These are phyloP conservation scores for Rhodotorula taiwanensis DNA, from an alignment of 768 basidiomycete species.

Conservation along the genomic window DNA sequence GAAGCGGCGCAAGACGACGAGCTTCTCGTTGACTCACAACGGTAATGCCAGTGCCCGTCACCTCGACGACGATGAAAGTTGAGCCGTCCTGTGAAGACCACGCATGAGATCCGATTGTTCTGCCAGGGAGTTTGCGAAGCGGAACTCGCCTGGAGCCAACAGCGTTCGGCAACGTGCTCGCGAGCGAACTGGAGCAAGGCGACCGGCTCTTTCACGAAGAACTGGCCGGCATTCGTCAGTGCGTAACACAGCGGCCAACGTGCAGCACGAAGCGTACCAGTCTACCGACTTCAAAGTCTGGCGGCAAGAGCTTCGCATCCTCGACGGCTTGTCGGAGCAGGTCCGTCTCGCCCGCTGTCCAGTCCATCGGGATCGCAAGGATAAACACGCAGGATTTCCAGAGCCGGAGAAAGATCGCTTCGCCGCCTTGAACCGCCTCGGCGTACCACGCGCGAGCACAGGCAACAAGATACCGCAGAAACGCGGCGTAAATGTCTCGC, in stretches of 20 bases:
- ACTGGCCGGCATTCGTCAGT: neutral
- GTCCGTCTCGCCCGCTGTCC: neutral
- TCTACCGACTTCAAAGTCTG: neutral
- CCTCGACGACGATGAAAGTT: constrained; percentile 22
- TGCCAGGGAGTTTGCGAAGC: too few species aligned
- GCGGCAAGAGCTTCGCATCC: constrained; percentile 2
- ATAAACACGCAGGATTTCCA: constrained; percentile 11
- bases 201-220: constrained; percentile 21
- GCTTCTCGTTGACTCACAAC: constrained; percentile 18
- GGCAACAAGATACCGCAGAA: constrained; percentile 14
- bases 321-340: constrained; percentile 7
- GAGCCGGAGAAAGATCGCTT: constrained; percentile 14
- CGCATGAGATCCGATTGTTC: too few species aligned
- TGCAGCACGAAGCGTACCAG: constrained; percentile 1
- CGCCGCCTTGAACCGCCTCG: constrained; percentile 8
- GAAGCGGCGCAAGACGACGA: too few species aligned
- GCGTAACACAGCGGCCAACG: neutral
- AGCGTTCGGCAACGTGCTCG: too few species aligned
- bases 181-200: constrained; percentile 5
- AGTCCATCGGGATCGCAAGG: constrained; percentile 18
- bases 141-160: too few species aligned
- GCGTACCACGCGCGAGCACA: constrained; percentile 23
- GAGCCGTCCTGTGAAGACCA: neutral
- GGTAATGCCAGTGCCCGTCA: constrained; percentile 11
- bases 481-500: constrained; percentile 11